Percentiles rank a stretch among this genome's conserved stretches.
Conservation (phyloP, 2,329 filamentous ascomycete species). For the Teratosphaeria nubilosa region DNA sequence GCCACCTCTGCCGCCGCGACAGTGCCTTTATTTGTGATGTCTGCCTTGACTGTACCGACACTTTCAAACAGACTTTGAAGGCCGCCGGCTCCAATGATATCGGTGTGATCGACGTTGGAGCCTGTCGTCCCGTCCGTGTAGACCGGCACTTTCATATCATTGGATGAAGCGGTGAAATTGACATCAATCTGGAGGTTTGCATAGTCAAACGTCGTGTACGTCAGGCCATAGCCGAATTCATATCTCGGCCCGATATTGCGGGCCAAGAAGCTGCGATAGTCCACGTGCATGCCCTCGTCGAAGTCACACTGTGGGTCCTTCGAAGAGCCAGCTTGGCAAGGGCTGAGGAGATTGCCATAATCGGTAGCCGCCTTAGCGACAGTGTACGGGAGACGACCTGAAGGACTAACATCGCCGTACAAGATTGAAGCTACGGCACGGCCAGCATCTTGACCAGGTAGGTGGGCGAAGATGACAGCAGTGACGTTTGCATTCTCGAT, state of each 20-base stretch:
- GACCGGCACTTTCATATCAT: constrained; percentile 7
- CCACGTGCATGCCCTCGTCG: constrained; percentile 28
- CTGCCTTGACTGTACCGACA: constrained; percentile 39
- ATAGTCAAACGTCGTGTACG: constrained; percentile 29
- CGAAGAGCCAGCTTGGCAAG: constrained; percentile 14
- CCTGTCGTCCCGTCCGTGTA: constrained; percentile 22
- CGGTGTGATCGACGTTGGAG: constrained; percentile 14
- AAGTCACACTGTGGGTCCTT: constrained; percentile 24
- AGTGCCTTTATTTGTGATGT: constrained; percentile 42
- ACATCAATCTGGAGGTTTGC: constrained; percentile 17
- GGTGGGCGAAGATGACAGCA: constrained; percentile 52
- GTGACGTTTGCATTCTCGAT: constrained; percentile 55
- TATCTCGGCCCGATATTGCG: constrained; percentile 22
- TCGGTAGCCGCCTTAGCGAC: constrained; percentile 48
- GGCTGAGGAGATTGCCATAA: constrained; percentile 39
- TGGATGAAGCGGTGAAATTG: constrained; percentile 18
- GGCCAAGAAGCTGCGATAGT: constrained; percentile 27
- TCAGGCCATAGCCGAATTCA: constrained; percentile 28
- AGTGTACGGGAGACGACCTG: constrained; percentile 53
- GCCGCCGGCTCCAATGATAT: constrained; percentile 17
- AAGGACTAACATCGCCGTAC: constrained; percentile 48
- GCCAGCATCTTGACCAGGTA: constrained; percentile 56
- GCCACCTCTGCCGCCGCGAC: constrained; percentile 43
- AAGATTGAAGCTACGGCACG: constrained; percentile 45
- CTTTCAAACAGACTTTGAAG: constrained; percentile 36